These are phyloP conservation scores for Syzygium syzygioides DNA, from an alignment of 441 rosid species.

Conservation along the genomic window DNA sequence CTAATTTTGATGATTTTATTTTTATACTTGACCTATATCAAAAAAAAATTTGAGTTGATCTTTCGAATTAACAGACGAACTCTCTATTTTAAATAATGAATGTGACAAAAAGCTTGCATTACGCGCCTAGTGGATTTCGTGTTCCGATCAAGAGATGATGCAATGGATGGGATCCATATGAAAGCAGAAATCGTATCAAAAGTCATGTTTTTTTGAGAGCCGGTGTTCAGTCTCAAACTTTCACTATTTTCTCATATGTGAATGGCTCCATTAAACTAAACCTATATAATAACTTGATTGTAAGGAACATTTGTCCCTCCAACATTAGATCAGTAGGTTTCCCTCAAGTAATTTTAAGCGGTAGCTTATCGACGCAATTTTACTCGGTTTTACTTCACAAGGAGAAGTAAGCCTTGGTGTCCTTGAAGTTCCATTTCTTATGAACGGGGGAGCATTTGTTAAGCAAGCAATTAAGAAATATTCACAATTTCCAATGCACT, in stretches of 20 bases:
- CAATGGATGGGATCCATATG: background rate
- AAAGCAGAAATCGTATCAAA: background rate
- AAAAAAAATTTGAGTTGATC: background rate
- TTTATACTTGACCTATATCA: background rate
- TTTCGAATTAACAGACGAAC: background rate
- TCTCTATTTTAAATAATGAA: background rate
- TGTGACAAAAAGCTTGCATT: background rate
- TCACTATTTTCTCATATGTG: background rate
- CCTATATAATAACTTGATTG: background rate
- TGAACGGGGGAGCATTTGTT: background rate
- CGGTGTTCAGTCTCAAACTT: no score
- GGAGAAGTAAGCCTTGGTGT: background rate
- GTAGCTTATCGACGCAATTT: background rate
- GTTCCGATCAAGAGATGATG: background rate
- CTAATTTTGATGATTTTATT: background rate
- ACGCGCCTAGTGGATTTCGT: background rate
- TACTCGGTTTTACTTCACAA: background rate
- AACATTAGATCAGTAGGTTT: background rate
- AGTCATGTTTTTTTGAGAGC: no score
- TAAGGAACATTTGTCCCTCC: background rate
- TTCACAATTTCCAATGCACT: background rate
- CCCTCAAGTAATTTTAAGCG: background rate
- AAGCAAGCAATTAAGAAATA: background rate
- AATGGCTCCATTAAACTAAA: background rate
- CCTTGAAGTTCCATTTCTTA: background rate